These are phyloP conservation scores for Cajanus cajan DNA, from an alignment of 306 rosid genomes.

Conservation along the genomic window DNA sequence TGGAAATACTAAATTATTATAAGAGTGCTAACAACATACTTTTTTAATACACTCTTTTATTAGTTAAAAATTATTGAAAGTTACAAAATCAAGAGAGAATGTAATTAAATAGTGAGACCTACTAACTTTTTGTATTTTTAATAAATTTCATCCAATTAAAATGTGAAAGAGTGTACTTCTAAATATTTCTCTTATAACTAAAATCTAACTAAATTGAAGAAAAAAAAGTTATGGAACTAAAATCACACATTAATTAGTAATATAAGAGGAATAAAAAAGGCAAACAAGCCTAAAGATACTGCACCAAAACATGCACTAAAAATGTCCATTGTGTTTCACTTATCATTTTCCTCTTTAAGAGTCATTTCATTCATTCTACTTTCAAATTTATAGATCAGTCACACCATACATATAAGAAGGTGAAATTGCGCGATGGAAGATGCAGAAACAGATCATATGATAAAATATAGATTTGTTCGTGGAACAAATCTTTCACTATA, in stretches of 20 bases:
- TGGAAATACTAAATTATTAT: too few relatives aligned
- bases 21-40: too few relatives aligned
- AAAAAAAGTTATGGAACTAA: background rate
- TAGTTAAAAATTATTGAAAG: too few relatives aligned
- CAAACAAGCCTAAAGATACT: background rate
- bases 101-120: too few relatives aligned
- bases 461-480: background rate
- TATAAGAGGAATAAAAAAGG: background rate
- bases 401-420: background rate
- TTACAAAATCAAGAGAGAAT: too few relatives aligned
- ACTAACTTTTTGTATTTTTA: too few relatives aligned
- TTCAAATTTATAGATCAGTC: background rate
- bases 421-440: background rate
- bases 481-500: constrained; percentile 33
- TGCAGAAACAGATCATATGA: background rate
- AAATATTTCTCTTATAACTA: background rate
- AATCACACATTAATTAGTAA: background rate
- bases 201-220: background rate
- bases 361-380: background rate
- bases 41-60: too few relatives aligned
- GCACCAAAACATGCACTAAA: background rate
- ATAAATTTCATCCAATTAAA: too few relatives aligned
- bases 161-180: too few relatives aligned
- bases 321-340: background rate
- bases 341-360: background rate